phyloP scores from a whole-genome alignment of 139 green algal genomes.

The Chlorella sorokiniana region DNA sequence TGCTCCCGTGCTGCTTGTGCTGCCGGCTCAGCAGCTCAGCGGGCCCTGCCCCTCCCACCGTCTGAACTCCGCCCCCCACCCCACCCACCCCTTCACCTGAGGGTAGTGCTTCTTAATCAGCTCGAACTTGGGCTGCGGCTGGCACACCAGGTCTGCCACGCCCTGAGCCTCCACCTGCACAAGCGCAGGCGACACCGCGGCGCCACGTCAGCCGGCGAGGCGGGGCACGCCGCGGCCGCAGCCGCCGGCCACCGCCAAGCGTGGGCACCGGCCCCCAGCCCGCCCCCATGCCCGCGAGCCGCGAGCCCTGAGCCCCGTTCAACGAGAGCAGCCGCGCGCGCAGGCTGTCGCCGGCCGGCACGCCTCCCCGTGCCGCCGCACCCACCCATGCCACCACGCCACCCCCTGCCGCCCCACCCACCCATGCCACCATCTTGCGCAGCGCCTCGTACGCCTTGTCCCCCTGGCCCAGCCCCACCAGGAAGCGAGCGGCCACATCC shows the following conservation, averaged over 20 bases:
- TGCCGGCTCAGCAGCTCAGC: no score
- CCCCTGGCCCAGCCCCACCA: conserved; percentile 13
- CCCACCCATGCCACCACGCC: neutral
- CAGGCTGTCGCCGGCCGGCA: no score
- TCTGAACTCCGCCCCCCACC: neutral
- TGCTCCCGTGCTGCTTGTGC: no score
- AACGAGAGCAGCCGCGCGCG: no score
- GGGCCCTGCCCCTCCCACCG: no score
- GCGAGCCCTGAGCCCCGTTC: no score
- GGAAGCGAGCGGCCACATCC: conserved; percentile 9
- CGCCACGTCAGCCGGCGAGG: neutral
- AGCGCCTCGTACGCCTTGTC: conserved; percentile 13
- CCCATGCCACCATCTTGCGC: conserved; percentile 20
- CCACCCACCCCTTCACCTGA: neutral
- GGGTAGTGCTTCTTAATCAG: conserved; percentile 30
- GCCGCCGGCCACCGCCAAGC: no score
- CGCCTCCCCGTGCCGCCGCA: no score
- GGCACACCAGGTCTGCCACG: conserved; percentile 4
- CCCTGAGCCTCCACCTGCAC: conserved; percentile 20
- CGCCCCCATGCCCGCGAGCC: no score
- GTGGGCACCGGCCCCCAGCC: no score
- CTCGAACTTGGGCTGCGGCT: conserved; percentile 29
- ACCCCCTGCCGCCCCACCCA: neutral
- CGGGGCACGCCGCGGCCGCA: no score
- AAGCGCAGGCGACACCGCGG: neutral